A percentile compares a stretch with the other conserved stretches of the same genome.
phyloP scores from a whole-genome alignment of 228 moss, liverwort and hornwort species.

The Sphagnum fallax region DNA sequence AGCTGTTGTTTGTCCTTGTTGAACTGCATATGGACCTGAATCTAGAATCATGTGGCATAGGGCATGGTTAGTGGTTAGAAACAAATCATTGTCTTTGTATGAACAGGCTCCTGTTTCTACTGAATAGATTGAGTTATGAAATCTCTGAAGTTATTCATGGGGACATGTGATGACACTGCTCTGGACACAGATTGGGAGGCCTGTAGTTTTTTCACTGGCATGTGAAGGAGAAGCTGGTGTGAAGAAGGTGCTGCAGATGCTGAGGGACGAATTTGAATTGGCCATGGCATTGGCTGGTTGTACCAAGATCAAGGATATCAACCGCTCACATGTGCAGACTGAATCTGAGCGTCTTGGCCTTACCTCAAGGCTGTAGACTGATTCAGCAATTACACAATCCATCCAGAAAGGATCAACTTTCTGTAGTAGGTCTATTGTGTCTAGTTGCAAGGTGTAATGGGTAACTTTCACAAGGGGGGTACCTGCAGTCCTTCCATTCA shows the following conservation, averaged over 20 bases:
- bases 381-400: neutral
- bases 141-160: too few relatives aligned
- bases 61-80: too few relatives aligned
- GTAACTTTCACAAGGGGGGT: too few relatives aligned
- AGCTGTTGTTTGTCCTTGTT: too few relatives aligned
- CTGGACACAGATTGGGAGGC: constrained; percentile 66
- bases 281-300: constrained; percentile 78
- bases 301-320: constrained; percentile 70
- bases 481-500: too few relatives aligned
- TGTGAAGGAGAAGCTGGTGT: constrained; percentile 71
- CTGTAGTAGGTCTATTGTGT: neutral
- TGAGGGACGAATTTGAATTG: constrained; percentile 70
- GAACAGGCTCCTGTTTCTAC: too few relatives aligned
- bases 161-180: too few relatives aligned
- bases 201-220: constrained; percentile 72
- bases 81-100: too few relatives aligned
- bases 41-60: too few relatives aligned
- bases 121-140: too few relatives aligned
- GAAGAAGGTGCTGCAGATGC: constrained; percentile 62
- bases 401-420: neutral
- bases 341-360: constrained; percentile 49
- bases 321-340: constrained; percentile 71
- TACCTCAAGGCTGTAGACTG: constrained; percentile 35
- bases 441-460: too few relatives aligned
- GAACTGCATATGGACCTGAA: too few relatives aligned